Conservation (phyloP, 306 rosid genomes). For the Senna siamea region DNA sequence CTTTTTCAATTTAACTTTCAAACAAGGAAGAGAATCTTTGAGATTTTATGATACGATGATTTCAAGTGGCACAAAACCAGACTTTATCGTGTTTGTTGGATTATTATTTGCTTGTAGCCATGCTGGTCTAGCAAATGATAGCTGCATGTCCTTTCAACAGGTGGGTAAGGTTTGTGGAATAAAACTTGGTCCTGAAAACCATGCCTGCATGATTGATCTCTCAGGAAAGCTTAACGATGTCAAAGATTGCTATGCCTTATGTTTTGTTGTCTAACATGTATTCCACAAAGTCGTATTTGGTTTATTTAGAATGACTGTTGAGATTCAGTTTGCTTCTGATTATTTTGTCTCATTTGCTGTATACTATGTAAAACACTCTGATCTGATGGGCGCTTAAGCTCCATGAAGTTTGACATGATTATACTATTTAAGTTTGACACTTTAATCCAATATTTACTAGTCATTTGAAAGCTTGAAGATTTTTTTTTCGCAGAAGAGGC, state of each 20-base stretch:
- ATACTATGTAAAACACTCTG: too few relatives aligned
- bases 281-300: too few relatives aligned
- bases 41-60: conserved; percentile 76
- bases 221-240: conserved; percentile 74
- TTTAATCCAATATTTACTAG: too few relatives aligned
- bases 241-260: conserved; percentile 66
- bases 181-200: conserved; percentile 77
- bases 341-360: too few relatives aligned
- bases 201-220: conserved; percentile 92
- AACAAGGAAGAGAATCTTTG: conserved; percentile 75
- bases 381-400: too few relatives aligned
- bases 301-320: too few relatives aligned
- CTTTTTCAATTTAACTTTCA: too few relatives aligned
- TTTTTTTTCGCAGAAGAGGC: too few relatives aligned
- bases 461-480: too few relatives aligned
- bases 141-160: conserved; percentile 58
- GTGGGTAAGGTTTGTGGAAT: conserved; percentile 74
- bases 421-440: too few relatives aligned
- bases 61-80: conserved; percentile 71
- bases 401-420: too few relatives aligned
- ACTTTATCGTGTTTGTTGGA: conserved; percentile 82
- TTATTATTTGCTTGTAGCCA: conserved; percentile 94
- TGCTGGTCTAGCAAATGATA: conserved; percentile 76
- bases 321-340: too few relatives aligned
- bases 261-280: conserved; percentile 82